These are phyloP conservation scores for Zymoseptoria brevis DNA, from an alignment of 2,329 filamentous ascomycete species.

Conservation along the genomic window DNA sequence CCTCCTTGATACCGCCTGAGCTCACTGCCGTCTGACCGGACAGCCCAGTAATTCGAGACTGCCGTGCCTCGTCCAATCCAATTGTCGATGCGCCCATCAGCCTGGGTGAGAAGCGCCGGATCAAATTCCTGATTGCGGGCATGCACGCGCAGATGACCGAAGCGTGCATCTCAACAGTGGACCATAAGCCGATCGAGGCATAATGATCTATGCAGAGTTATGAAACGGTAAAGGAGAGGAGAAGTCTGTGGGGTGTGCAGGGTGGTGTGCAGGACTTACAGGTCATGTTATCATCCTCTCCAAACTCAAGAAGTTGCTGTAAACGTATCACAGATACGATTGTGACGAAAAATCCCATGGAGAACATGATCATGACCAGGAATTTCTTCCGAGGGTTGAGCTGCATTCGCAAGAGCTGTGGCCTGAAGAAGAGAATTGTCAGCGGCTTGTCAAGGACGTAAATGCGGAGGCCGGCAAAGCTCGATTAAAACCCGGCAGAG, in stretches of 20 bases:
- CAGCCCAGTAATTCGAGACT: constrained; percentile 1
- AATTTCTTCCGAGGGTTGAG: constrained; percentile 13
- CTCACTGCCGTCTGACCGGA: constrained; percentile 11
- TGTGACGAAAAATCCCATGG: constrained; percentile 14
- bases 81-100: constrained; percentile 6
- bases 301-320: constrained; percentile 10
- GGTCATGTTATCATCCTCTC: constrained; percentile 11
- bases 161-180: constrained; percentile 12
- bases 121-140: constrained; percentile 15
- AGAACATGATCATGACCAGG: constrained; percentile 16
- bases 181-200: constrained; percentile 15
- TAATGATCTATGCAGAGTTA: constrained; percentile 10
- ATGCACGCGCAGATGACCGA: constrained; percentile 16
- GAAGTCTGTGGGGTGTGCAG: not conserved
- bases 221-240: no score
- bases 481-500: not conserved
- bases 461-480: not conserved
- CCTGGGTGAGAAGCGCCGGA: constrained; percentile 10
- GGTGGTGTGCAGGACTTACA: not conserved
- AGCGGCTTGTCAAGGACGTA: not conserved
- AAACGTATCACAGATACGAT: constrained; percentile 13
- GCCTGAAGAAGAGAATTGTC: not conserved
- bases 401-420: constrained; percentile 14
- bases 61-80: not conserved
- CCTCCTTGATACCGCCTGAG: constrained; percentile 7